Evolutionary conservation across 305 asterid genomes (phyloP).

Genomic region (Galium porrigens): DNA sequence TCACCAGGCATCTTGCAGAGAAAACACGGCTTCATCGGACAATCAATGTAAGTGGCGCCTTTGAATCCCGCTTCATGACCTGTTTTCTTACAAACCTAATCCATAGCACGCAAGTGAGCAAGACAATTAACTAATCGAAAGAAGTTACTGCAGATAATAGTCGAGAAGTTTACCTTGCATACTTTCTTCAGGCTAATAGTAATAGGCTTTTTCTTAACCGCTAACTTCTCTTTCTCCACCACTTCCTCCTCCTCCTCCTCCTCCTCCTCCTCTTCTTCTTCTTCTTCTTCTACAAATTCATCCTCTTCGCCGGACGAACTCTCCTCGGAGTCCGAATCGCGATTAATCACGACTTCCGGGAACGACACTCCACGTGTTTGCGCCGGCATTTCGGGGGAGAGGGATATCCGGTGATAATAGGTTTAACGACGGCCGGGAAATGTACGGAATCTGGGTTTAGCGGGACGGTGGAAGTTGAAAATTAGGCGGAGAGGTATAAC

Average conservation of each 20-base stretch:
- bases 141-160: neutral
- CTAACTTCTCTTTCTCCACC: conserved; percentile 16
- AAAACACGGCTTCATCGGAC: conserved; percentile 98
- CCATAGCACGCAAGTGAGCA: neutral
- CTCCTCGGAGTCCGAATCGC: conserved; percentile 30
- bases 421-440: neutral
- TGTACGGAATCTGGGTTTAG: neutral
- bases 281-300: conserved; percentile 8
- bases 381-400: conserved; percentile 19
- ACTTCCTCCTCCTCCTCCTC: conserved; percentile 15
- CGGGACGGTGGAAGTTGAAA: conserved; percentile 3
- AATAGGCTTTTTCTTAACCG: conserved; percentile 20
- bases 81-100: conserved; percentile 77
- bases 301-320: conserved; percentile 24
- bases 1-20: conserved; percentile 93
- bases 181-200: conserved; percentile 31
- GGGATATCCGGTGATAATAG: neutral
- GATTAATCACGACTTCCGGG: conserved; percentile 26
- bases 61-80: conserved; percentile 95
- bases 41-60: conserved; percentile 92
- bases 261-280: conserved; percentile 14
- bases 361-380: conserved; percentile 21
- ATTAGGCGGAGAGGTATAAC: neutral
- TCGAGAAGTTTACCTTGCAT: conserved; percentile 20
- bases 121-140: neutral